Conservation (phyloP, 2,329 filamentous ascomycete genomes). For the Lanzia echinophila region DNA sequence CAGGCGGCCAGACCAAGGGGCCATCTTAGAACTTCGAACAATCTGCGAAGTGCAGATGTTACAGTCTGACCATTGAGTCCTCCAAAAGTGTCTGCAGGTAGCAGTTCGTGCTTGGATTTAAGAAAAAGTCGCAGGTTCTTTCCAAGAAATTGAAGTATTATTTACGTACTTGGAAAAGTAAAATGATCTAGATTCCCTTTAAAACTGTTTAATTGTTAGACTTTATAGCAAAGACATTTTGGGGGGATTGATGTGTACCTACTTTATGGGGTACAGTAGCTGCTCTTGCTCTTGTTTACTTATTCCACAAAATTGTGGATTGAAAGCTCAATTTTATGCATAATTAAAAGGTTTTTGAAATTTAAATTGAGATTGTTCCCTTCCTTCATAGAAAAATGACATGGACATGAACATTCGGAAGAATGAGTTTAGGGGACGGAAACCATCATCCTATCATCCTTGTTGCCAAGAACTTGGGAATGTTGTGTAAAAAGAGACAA, state of each 20-base stretch:
- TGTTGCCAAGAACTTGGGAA: too few relatives aligned
- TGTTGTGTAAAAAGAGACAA: too few relatives aligned
- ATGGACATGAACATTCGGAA: too few relatives aligned
- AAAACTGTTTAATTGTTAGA: too few relatives aligned
- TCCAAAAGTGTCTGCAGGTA: slow-evolving; percentile 5
- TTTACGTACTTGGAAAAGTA: neutral
- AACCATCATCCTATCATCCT: too few relatives aligned
- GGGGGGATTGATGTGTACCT: too few relatives aligned
- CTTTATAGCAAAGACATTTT: too few relatives aligned
- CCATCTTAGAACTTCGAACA: slow-evolving; percentile 20
- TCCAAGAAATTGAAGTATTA: too few relatives aligned
- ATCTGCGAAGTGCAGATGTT: slow-evolving; percentile 7
- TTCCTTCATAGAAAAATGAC: neutral
- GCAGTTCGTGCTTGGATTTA: slow-evolving; percentile 6
- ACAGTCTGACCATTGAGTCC: slow-evolving; percentile 3
- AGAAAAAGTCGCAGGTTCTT: neutral
- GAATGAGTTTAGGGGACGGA: too few relatives aligned
- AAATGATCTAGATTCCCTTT: neutral
- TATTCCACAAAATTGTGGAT: slow-evolving; percentile 8
- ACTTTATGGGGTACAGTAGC: too few relatives aligned
- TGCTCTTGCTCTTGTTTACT: slow-evolving; percentile 1
- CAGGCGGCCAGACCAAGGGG: slow-evolving; percentile 28
- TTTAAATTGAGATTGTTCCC: neutral
- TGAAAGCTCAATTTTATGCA: slow-evolving; percentile 6
- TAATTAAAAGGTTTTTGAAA: neutral